These are phyloP conservation scores for Gyrodon lividus DNA, from an alignment of 768 basidiomycete species.

Conservation along the genomic window DNA sequence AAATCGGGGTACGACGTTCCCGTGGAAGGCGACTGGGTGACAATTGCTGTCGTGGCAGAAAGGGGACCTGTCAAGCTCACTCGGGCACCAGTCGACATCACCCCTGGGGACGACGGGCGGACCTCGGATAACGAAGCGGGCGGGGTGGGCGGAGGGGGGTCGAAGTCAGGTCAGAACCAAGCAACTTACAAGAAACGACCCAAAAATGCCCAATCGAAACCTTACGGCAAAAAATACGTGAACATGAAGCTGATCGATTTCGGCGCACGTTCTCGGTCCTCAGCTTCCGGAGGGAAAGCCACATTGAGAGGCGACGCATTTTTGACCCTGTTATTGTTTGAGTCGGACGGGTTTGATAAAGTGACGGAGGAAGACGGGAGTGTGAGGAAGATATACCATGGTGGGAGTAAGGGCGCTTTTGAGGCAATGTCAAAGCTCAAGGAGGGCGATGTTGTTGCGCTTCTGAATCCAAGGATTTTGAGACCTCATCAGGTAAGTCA, in stretches of 20 bases:
- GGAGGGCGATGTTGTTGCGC: conserved; percentile 87
- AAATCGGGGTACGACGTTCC: conserved; percentile 90
- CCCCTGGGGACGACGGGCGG: conserved; percentile 44
- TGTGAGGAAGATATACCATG: conserved; percentile 68
- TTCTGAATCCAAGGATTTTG: conserved; percentile 84
- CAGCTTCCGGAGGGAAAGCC: conserved; percentile 53
- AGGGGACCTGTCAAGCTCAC: conserved; percentile 76
- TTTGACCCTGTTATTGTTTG: conserved; percentile 82
- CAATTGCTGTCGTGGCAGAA: conserved; percentile 94
- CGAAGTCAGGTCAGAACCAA: conserved; percentile 2
- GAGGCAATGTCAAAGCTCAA: conserved; percentile 82
- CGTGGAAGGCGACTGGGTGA: conserved; percentile 90
- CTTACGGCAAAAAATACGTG: conserved; percentile 75
- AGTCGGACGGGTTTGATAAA: conserved; percentile 71
- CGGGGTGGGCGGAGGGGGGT: not conserved
- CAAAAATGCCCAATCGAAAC: conserved; percentile 31
- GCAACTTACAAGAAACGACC: conserved; percentile 12
- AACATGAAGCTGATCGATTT: conserved; percentile 85
- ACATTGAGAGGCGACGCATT: conserved; percentile 79
- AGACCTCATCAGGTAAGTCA: conserved; percentile 77
- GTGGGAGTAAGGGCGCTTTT: conserved; percentile 91
- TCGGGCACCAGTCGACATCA: conserved; percentile 56
- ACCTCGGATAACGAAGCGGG: conserved; percentile 33
- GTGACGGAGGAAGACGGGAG: conserved; percentile 50
- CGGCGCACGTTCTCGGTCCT: conserved; percentile 57